Conservation (phyloP, 495 filamentous ascomycete genomes). For the Delitschia confertaspora region DNA sequence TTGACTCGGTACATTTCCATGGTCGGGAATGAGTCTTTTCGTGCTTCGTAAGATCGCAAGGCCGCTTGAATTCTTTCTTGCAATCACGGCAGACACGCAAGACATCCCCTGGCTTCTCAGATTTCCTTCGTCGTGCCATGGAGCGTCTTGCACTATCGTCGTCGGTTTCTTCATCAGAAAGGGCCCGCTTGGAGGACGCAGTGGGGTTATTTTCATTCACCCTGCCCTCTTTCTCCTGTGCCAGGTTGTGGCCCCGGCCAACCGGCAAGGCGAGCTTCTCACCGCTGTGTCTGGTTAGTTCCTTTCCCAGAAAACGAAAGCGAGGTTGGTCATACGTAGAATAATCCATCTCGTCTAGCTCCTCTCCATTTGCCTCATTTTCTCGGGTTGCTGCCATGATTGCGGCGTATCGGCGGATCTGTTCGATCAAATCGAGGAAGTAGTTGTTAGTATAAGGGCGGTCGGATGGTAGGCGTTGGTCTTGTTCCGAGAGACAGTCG, state of each 20-base stretch:
- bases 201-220: constrained; percentile 67
- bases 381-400: constrained; percentile 47
- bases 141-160: constrained; percentile 74
- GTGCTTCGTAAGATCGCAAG: constrained; percentile 90
- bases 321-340: constrained; percentile 32
- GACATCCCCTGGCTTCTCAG: constrained; percentile 40
- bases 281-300: constrained; percentile 37
- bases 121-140: constrained; percentile 85
- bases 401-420: constrained; percentile 44
- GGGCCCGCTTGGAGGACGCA: constrained; percentile 32
- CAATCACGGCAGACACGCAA: constrained; percentile 44
- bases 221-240: constrained; percentile 64
- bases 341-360: constrained; percentile 36
- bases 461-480: constrained; percentile 71
- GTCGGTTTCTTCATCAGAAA: constrained; percentile 34
- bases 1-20: constrained; percentile 74
- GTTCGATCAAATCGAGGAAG: constrained; percentile 85
- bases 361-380: constrained; percentile 33
- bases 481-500: constrained; percentile 66
- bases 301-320: not conserved
- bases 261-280: constrained; percentile 65
- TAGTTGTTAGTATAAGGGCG: constrained; percentile 85
- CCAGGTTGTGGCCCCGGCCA: constrained; percentile 67
- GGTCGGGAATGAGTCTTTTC: constrained; percentile 95
- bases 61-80: constrained; percentile 84